Conservation (phyloP, 176 grass and related monocot genomes). For the Themeda triandra region DNA sequence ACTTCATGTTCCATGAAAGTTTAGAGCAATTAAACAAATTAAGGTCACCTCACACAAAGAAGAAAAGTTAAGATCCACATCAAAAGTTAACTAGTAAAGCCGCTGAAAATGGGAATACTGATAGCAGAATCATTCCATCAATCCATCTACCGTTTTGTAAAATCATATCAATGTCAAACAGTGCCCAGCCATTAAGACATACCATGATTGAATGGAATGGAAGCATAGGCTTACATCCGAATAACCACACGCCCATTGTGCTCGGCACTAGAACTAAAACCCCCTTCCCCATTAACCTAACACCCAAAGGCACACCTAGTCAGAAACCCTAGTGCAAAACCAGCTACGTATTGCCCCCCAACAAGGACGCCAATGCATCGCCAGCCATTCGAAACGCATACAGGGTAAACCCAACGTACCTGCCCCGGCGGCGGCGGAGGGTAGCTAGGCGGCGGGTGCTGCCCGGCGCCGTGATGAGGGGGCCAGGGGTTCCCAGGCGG, state of each 20-base stretch:
- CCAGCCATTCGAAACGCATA: neutral
- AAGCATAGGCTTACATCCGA: neutral
- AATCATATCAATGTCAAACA: neutral
- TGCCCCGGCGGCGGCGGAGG: conserved; percentile 44
- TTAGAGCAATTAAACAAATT: neutral
- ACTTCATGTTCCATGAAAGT: conserved; percentile 5
- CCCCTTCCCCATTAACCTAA: conserved; percentile 6
- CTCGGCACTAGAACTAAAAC: neutral
- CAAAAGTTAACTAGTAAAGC: neutral
- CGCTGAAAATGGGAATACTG: neutral
- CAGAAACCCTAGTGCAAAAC: conserved; percentile 22
- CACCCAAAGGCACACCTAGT: neutral
- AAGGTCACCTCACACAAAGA: neutral
- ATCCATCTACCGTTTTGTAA: neutral
- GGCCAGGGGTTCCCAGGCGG: conserved; percentile 36
- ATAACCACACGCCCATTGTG: neutral
- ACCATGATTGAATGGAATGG: neutral
- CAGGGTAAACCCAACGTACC: conserved; percentile 13
- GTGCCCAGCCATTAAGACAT: neutral
- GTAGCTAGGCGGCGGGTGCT: conserved; percentile 28
- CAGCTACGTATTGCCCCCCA: neutral
- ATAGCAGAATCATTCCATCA: neutral
- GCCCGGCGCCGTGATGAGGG: conserved; percentile 21
- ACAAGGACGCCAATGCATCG: neutral
- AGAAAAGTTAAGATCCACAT: neutral